Evolutionary conservation across 2,329 filamentous ascomycete species (phyloP), one percentile per base, ranked within the genome.

Genomic region (Hypoxylon sp.): DNA sequence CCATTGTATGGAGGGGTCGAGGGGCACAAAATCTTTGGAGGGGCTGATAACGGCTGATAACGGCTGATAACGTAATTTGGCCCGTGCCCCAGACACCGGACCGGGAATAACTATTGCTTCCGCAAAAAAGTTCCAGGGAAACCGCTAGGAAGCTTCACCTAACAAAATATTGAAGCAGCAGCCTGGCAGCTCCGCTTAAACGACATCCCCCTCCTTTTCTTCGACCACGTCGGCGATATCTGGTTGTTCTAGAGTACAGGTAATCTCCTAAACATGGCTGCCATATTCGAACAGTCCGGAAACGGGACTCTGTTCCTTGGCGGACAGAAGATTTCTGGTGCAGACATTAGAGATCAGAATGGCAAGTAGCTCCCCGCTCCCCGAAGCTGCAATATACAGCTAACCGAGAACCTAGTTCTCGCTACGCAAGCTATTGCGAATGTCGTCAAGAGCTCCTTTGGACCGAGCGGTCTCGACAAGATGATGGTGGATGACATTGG

Each of bases 401-500:
- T 76, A 37, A 73, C 77, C 78, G 49, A 37, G 2, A 5, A 6
- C 53, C 30, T 78, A 95, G 96, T 98, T 54, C 89, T 94, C 75
- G 96, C 96, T 74, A 98, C 96, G 50, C 94, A 98, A 81, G 94
- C 95, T 66, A 98, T 99, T 78, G 92, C 96, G 77, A 99, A 98
- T 90, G 95, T 99, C 67, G 94, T 99, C 82, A 98, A 97, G 86
- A 97, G 93, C 82, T 99, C 96, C 14, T 99, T 99, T 80, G 96
- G 96, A 62, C 96, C 96, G 57, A 97, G 94, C 70, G 96, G 96
- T 54, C 88, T 99, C 74, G 96, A 99, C 82, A 99, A 99, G 89
- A 99, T 99, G 96, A 98, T 99, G 96, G 96, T 99, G 77, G 96
- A 99, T 84, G 96, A 99, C 81, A 98, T 99, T 81, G 96, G 96